Conservation (phyloP, 164 flowering plant species). For the Chimonanthus salicifolius region DNA sequence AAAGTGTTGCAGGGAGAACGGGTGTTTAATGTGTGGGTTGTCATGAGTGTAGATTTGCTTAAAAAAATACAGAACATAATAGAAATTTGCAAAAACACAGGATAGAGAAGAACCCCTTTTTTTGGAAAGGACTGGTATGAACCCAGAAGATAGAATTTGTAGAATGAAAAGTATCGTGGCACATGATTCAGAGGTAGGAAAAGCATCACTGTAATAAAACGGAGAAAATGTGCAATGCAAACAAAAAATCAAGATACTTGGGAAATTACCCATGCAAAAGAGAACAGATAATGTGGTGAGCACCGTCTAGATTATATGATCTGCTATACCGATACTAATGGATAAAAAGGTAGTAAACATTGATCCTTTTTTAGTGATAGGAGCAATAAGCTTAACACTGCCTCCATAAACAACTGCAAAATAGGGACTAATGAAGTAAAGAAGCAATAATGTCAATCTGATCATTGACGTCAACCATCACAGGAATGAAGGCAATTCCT, state of each 20-base stretch:
- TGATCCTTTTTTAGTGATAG: background rate
- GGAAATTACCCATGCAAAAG: background rate
- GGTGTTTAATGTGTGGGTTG: no score
- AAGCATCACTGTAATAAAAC: background rate
- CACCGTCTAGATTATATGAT: background rate
- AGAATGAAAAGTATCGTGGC: background rate
- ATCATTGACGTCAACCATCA: background rate
- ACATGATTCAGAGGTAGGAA: background rate
- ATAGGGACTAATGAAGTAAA: background rate
- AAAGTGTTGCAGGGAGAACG: background rate
- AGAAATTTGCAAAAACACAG: background rate
- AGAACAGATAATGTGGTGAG: background rate
- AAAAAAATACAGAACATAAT: background rate
- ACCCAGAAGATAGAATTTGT: background rate
- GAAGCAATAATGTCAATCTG: background rate
- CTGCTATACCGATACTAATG: background rate
- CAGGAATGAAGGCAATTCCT: constrained; percentile 1
- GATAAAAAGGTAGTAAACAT: background rate
- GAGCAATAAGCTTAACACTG: background rate
- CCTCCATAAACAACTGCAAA: background rate
- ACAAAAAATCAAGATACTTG: background rate
- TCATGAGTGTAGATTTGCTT: background rate
- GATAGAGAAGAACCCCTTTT: background rate
- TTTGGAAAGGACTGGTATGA: background rate
- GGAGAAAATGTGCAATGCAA: background rate